These are phyloP conservation scores for Parastagonospora nodorum DNA, from an alignment of 2,329 filamentous ascomycete species.

Conservation along the genomic window DNA sequence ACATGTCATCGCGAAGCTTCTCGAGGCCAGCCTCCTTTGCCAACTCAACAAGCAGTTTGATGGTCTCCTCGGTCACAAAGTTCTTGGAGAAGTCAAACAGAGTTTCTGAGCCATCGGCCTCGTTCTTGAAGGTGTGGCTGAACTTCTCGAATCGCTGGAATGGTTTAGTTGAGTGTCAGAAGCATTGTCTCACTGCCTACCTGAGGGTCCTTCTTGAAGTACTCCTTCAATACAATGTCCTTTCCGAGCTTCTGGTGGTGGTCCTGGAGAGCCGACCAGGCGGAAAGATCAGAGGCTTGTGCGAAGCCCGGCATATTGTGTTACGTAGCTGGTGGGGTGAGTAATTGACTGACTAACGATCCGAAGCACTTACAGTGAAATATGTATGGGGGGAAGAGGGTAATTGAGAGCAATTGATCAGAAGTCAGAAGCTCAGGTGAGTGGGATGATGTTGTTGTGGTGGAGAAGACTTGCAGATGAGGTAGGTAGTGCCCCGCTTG, in stretches of 20 bases:
- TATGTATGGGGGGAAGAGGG: slow-evolving; percentile 13
- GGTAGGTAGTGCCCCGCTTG: slow-evolving; percentile 12
- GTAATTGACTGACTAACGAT: background rate
- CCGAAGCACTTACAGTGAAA: slow-evolving; percentile 5
- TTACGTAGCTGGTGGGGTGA: slow-evolving; percentile 27
- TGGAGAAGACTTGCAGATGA: slow-evolving; percentile 24
- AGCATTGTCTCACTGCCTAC: slow-evolving; percentile 3
- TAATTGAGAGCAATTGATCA: slow-evolving; percentile 18
- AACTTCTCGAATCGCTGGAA: slow-evolving; percentile 83
- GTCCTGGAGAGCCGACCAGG: slow-evolving; percentile 89
- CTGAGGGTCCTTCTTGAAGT: slow-evolving; percentile 81
- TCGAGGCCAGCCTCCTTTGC: slow-evolving; percentile 90
- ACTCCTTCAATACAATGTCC: slow-evolving; percentile 89
- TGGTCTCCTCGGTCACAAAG: slow-evolving; percentile 91
- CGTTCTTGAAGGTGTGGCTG: slow-evolving; percentile 80
- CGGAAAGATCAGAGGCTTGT: slow-evolving; percentile 81
- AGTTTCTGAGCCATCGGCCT: slow-evolving; percentile 80
- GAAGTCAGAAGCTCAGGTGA: slow-evolving; percentile 15
- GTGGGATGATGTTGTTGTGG: slow-evolving; percentile 10
- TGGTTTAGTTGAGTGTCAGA: slow-evolving; percentile 9
- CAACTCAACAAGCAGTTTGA: slow-evolving; percentile 83
- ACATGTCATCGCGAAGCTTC: slow-evolving; percentile 96
- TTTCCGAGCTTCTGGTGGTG: slow-evolving; percentile 87
- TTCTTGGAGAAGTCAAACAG: slow-evolving; percentile 99
- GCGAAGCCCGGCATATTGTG: slow-evolving; percentile 67